Conservation (phyloP, 1,284 basidiomycete genomes). For the Takashimella koratensis region DNA sequence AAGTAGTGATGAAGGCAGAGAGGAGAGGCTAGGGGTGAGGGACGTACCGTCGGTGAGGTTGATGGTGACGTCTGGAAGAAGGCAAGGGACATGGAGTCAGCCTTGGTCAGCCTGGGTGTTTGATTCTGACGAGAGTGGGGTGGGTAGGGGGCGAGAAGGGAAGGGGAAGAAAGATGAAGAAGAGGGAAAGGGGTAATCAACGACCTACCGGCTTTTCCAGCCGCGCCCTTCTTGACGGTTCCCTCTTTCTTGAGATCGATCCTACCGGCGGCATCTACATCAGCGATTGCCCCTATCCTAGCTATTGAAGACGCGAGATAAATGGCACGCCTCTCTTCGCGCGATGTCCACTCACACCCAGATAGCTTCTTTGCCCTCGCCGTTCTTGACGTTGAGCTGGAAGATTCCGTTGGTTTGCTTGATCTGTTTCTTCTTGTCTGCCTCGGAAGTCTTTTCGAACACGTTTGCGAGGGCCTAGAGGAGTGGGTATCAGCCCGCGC, state of each 20-base stretch:
- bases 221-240: constrained; percentile 68
- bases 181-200: no score
- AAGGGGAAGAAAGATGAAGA: no score
- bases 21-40: background rate
- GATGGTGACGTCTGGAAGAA: constrained; percentile 47
- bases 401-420: constrained; percentile 94
- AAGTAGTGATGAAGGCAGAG: background rate
- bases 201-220: constrained; percentile 54
- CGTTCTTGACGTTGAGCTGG: constrained; percentile 80
- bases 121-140: no score
- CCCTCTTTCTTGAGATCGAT: constrained; percentile 93
- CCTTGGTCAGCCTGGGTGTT: background rate
- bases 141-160: no score
- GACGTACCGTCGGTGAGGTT: constrained; percentile 38
- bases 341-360: constrained; percentile 64
- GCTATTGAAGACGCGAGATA: no score
- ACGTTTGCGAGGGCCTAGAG: constrained; percentile 56
- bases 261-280: constrained; percentile 51
- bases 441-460: constrained; percentile 63
- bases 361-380: constrained; percentile 65
- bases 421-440: constrained; percentile 72
- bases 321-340: no score
- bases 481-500: background rate
- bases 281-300: background rate
- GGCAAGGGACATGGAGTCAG: constrained; percentile 50